Evolutionary conservation across 1,139 yeast genomes (phyloP).

Genomic region (Yamadazyma spencermartinsiae): DNA sequence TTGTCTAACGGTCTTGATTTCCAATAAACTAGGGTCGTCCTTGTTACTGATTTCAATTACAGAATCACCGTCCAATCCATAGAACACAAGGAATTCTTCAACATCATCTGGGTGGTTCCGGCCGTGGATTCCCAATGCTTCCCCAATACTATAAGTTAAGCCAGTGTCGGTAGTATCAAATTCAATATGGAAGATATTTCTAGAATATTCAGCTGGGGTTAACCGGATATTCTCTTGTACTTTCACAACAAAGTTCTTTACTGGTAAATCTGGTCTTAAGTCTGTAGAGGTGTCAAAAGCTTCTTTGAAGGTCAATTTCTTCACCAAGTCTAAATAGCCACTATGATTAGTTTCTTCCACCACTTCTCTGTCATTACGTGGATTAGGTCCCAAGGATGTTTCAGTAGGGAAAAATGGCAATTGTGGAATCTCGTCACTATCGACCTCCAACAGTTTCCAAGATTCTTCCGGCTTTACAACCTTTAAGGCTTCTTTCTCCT

Average conservation of each 20-base stretch:
- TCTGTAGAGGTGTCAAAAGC: slow-evolving; percentile 58
- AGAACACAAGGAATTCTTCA: slow-evolving; percentile 64
- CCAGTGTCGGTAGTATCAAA: slow-evolving; percentile 92
- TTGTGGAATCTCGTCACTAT: slow-evolving; percentile 27
- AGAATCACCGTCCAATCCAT: slow-evolving; percentile 69
- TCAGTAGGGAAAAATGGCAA: slow-evolving; percentile 58
- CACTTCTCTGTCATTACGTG: slow-evolving; percentile 41
- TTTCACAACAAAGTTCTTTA: slow-evolving; percentile 80
- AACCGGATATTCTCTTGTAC: slow-evolving; percentile 91
- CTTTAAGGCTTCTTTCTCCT: slow-evolving; percentile 48
- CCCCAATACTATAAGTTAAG: slow-evolving; percentile 89
- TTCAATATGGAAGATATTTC: slow-evolving; percentile 96
- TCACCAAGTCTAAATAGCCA: slow-evolving; percentile 58
- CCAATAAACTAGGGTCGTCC: slow-evolving; percentile 58
- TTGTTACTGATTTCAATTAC: slow-evolving; percentile 71
- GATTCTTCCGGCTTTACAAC: slow-evolving; percentile 44
- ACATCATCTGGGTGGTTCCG: slow-evolving; percentile 72
- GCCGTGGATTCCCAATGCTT: slow-evolving; percentile 94
- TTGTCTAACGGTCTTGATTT: slow-evolving; percentile 81
- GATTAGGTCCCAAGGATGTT: slow-evolving; percentile 61
- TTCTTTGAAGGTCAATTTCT: slow-evolving; percentile 77
- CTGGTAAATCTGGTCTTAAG: slow-evolving; percentile 89
- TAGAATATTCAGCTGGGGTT: slow-evolving; percentile 87
- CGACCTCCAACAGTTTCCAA: slow-evolving; percentile 35
- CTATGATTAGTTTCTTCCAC: slow-evolving; percentile 39